phyloP scores from a whole-genome alignment of 495 filamentous ascomycete genomes.

The Oleoguttula mirabilis region DNA sequence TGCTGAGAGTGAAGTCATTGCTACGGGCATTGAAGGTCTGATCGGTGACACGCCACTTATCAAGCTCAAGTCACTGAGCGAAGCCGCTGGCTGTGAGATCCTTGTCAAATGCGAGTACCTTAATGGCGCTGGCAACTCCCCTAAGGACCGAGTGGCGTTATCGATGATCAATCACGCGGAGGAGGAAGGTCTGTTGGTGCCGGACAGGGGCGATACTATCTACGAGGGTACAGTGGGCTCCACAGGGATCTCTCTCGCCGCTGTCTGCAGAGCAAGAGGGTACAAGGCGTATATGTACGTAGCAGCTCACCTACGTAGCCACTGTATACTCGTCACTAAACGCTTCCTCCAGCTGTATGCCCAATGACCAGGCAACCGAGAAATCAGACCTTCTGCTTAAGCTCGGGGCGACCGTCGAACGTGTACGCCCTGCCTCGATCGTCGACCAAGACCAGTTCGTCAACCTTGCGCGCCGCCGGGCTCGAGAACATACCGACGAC shows the following conservation, averaged over 20 bases:
- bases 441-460: conserved; percentile 86
- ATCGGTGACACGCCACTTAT: conserved; percentile 93
- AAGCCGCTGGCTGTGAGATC: conserved; percentile 87
- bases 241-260: conserved; percentile 86
- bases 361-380: conserved; percentile 76
- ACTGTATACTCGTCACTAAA: background rate
- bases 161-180: conserved; percentile 65
- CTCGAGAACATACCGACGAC: conserved; percentile 53
- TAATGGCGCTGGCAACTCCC: conserved; percentile 88
- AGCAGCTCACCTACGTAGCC: background rate
- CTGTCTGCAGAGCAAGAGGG: conserved; percentile 73
- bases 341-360: conserved; percentile 73
- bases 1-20: conserved; percentile 24
- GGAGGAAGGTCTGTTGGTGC: conserved; percentile 59
- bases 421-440: conserved; percentile 83
- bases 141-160: conserved; percentile 89
- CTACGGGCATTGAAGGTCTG: conserved; percentile 74
- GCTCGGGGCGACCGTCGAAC: conserved; percentile 80
- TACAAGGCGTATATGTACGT: conserved; percentile 80
- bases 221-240: conserved; percentile 96
- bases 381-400: conserved; percentile 82
- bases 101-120: conserved; percentile 92
- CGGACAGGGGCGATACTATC: conserved; percentile 76
- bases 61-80: conserved; percentile 73
- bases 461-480: conserved; percentile 73